These are phyloP conservation scores for Papiliotrema fonsecae DNA, from an alignment of 1,284 basidiomycete genomes.

Conservation along the genomic window DNA sequence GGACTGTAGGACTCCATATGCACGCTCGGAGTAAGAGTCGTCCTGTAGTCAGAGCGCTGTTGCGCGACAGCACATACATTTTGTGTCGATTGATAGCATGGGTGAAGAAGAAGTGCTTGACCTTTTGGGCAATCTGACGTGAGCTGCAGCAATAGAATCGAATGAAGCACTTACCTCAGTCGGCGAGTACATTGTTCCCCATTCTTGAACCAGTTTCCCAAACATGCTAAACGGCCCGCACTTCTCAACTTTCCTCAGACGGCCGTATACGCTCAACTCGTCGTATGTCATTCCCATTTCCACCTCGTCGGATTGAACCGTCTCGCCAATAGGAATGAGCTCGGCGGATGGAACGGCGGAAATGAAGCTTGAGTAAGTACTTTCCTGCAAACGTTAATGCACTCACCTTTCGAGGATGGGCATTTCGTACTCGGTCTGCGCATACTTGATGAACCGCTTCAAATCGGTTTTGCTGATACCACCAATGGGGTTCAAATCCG, in stretches of 20 bases:
- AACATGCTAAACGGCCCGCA: constrained; percentile 97
- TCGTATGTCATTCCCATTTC: constrained; percentile 99
- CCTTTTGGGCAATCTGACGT: constrained; percentile 85
- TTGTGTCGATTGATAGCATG: constrained; percentile 96
- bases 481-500: constrained; percentile 97
- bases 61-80: constrained; percentile 57
- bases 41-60: constrained; percentile 46
- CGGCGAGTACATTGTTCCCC: constrained; percentile 72
- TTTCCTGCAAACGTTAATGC: not conserved
- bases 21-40: constrained; percentile 91
- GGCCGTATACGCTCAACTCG: constrained; percentile 87
- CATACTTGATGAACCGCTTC: constrained; percentile 90
- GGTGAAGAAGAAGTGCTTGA: constrained; percentile 96
- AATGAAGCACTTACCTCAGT: constrained; percentile 55
- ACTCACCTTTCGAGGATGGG: constrained; percentile 72
- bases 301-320: constrained; percentile 92
- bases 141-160: constrained; percentile 1
- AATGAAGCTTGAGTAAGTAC: constrained; percentile 62
- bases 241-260: constrained; percentile 92
- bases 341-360: constrained; percentile 92
- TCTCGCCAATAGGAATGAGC: constrained; percentile 82
- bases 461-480: constrained; percentile 96
- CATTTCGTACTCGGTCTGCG: constrained; percentile 69
- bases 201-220: constrained; percentile 86
- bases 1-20: constrained; percentile 96